Percentiles rank a stretch among this genome's conserved stretches.
phyloP scores from a whole-genome alignment of 176 grass and related monocot species.

The Aegilops tauschii region DNA sequence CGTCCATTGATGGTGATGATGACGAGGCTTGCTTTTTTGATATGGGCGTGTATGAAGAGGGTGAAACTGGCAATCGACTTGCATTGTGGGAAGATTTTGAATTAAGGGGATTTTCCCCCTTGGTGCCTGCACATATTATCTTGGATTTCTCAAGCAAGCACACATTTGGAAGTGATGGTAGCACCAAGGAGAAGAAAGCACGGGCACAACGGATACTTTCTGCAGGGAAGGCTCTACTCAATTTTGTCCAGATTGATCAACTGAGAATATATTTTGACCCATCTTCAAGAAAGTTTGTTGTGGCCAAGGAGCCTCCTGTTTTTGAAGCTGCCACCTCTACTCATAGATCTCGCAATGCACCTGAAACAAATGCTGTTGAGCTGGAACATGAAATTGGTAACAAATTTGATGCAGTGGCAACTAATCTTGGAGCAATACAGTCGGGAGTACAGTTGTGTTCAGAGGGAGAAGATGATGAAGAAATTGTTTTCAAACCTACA shows the following conservation, averaged over 20 bases:
- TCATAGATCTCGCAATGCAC: constrained; percentile 1
- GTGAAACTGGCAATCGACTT: constrained; percentile 76
- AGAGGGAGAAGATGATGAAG: constrained; percentile 92
- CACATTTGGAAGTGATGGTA: constrained; percentile 54
- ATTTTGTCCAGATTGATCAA: constrained; percentile 61
- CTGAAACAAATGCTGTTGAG: constrained; percentile 12
- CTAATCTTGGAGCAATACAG: constrained; percentile 21
- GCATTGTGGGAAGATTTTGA: constrained; percentile 85
- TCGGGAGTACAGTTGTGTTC: constrained; percentile 29
- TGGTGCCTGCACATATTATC: constrained; percentile 76
- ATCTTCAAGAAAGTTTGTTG: constrained; percentile 60
- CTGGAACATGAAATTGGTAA: constrained; percentile 16
- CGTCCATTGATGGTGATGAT: constrained; percentile 55
- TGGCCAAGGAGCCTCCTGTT: constrained; percentile 53
- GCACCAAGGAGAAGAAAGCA: constrained; percentile 57
- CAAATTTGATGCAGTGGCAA: constrained; percentile 25
- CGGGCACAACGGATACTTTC: constrained; percentile 77
- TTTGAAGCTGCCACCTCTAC: constrained; percentile 3
- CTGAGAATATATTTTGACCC: constrained; percentile 76
- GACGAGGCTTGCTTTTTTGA: constrained; percentile 83
- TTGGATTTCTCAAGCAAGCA: constrained; percentile 88
- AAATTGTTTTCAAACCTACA: constrained; percentile 84
- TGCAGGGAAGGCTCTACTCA: constrained; percentile 55
- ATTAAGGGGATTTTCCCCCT: constrained; percentile 83
- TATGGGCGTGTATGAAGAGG: constrained; percentile 71